Conservation (phyloP, 73 alveolate genomes). For the Effrenium voratum region DNA sequence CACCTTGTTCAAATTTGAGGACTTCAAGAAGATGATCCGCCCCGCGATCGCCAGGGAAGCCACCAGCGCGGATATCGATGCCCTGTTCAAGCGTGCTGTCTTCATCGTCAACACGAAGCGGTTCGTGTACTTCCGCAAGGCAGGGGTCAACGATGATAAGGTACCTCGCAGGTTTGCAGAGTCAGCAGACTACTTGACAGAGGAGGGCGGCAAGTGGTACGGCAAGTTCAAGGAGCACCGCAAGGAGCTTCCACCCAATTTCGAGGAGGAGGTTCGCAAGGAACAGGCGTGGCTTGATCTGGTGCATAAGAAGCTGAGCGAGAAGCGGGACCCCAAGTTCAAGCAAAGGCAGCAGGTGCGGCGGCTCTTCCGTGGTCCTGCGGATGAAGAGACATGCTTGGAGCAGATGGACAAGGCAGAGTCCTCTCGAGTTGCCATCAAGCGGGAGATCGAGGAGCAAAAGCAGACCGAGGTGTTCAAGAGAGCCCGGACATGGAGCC, state of each 20-base stretch:
- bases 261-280: slow-evolving; percentile 6
- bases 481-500: not conserved
- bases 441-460: not conserved
- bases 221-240: not conserved
- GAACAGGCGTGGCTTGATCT: slow-evolving; percentile 29
- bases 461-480: not conserved
- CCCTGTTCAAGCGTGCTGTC: not conserved
- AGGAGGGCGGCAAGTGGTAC: not conserved
- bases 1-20: not conserved
- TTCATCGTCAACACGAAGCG: not conserved
- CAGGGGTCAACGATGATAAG: not conserved
- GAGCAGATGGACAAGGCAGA: not conserved
- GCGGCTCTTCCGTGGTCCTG: not conserved
- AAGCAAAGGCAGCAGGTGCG: not conserved
- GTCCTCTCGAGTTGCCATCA: not conserved
- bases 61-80: not conserved
- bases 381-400: not conserved
- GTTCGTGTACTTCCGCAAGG: not conserved
- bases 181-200: not conserved
- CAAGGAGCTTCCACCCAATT: not conserved
- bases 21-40: not conserved
- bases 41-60: not conserved
- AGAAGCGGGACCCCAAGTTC: not conserved
- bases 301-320: not conserved
- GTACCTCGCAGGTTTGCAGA: not conserved